Conservation (phyloP, 441 rosid species). For the Erodium chrysanthum region DNA sequence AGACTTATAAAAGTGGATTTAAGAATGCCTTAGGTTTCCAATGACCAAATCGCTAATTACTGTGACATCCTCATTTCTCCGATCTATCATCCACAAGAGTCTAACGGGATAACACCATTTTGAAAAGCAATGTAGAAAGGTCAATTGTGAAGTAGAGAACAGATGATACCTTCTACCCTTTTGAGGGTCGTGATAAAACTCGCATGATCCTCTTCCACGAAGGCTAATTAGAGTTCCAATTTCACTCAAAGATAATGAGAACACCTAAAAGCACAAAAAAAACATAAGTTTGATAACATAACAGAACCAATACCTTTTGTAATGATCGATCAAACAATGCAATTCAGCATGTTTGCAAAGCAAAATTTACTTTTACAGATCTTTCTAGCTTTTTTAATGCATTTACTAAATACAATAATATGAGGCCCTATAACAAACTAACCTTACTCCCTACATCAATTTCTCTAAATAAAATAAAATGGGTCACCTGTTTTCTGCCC, state of each 20-base stretch:
- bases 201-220: conserved; percentile 64
- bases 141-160: background rate
- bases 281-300: conserved; percentile 5
- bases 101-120: background rate
- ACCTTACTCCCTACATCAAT: background rate
- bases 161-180: conserved; percentile 66
- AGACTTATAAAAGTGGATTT: background rate
- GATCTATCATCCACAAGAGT: background rate
- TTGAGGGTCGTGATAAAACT: conserved; percentile 78
- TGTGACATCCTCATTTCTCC: background rate
- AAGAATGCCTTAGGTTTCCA: background rate
- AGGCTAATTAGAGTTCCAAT: conserved; percentile 66
- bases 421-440: background rate
- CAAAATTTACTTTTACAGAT: background rate
- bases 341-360: background rate
- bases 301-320: background rate
- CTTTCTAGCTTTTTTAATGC: background rate
- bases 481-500: conserved; percentile 75
- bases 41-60: background rate
- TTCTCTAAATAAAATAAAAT: background rate
- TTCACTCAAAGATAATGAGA: conserved; percentile 74
- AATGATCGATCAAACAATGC: no score
- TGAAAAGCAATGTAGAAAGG: background rate
- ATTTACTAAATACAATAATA: background rate
- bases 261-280: conserved; percentile 40